Evolutionary conservation across 2,329 filamentous ascomycete species (phyloP), one percentile per base, ranked within the genome.

Genomic region (Xylaria sp.): DNA sequence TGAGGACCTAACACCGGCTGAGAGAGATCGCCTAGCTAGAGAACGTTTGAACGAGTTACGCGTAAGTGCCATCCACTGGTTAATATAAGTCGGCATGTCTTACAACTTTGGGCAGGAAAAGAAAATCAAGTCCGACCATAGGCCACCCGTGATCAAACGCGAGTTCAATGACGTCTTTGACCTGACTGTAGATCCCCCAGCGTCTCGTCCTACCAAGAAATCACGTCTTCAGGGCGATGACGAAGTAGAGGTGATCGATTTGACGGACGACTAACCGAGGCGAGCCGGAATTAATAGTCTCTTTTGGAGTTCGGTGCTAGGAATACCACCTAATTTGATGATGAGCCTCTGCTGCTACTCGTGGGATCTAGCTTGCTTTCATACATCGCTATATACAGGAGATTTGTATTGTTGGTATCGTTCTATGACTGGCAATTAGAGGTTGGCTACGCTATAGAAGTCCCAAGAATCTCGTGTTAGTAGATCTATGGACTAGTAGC

Each of bases 1-100:
- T 15, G 64, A 60, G 5, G 49, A 61, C 2, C 63, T 77, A 15
- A 66, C 72, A 5, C 42, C 65, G 4, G 67, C 66, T 0, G 71
- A 76, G 42, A 64, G 72, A 23, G 65, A 67, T 33, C 66, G 70
- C 7, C 64, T 78, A 12, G 76, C 76, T 1, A 56, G 67, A 53
- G 74, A 76, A 56, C 69, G 71, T 2, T 64, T 75, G 1, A 63
- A 68, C 0, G 64, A 76, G 28, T 66, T 76, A 6, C 67, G 67
- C 7, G 67, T 67, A 68, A 40, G 75, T 73, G 42, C 7, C 54
- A 49, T 40, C n/a, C 15, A 3, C n/a, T 50, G 28, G 14, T 5
- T n/a, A 9, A 2, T 31, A 25, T 52, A 3, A 19, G 15, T 28
- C 12, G 1, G 12, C 17, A 19, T 25, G 19, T 15, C 59, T 60